A percentile compares a stretch with the other conserved stretches of the same genome.
These are phyloP conservation scores for Cytospora mali DNA, from an alignment of 2,329 filamentous ascomycete genomes.

Conservation along the genomic window DNA sequence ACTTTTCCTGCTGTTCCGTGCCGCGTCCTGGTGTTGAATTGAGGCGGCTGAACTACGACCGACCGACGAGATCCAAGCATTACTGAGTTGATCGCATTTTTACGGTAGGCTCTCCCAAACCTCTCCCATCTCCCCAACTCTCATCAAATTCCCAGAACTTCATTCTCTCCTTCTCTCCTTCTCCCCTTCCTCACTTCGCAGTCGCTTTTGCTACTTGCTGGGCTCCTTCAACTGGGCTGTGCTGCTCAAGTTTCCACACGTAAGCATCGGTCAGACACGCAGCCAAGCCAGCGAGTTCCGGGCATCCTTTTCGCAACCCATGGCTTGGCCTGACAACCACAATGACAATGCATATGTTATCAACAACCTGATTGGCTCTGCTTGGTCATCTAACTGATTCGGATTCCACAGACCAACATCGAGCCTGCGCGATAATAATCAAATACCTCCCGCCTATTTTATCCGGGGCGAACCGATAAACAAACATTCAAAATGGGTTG, in stretches of 20 bases:
- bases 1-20: slow-evolving; percentile 10
- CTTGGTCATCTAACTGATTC: neutral
- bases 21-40: slow-evolving; percentile 20
- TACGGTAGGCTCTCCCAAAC: slow-evolving; percentile 15
- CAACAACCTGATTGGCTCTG: neutral
- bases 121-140: neutral
- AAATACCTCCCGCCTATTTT: neutral
- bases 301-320: neutral
- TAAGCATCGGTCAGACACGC: slow-evolving; percentile 7
- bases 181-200: neutral
- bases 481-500: slow-evolving; percentile 85
- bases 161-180: neutral
- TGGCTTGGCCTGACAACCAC: neutral
- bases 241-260: slow-evolving; percentile 13
- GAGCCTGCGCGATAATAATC: neutral
- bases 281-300: neutral
- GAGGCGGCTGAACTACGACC: slow-evolving; percentile 16
- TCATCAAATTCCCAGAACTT: neutral
- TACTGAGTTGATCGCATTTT: slow-evolving; percentile 12
- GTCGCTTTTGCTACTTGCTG: slow-evolving; percentile 6
- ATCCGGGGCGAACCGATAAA: slow-evolving; percentile 24
- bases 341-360: neutral
- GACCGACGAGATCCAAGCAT: neutral
- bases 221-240: slow-evolving; percentile 4
- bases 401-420: neutral